Base-by-base conservation (phyloP, 768 basidiomycete species). In the Goffeauzyma gilvescens region DNA sequence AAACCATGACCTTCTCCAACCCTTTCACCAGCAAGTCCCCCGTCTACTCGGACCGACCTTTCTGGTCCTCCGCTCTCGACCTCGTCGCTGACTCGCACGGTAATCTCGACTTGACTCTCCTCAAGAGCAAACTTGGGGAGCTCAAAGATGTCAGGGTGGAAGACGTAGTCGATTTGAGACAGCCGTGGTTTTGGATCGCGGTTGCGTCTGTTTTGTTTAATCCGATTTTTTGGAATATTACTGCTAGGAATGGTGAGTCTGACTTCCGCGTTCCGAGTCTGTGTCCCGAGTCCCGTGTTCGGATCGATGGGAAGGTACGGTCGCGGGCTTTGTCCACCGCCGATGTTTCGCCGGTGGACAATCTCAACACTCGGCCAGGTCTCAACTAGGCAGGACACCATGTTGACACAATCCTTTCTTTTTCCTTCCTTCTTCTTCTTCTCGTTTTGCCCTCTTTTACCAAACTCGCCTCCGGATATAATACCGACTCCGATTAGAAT, bases 141-240 rank as follows among this genome's bases (percentile, higher is more conserved):
- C n/a, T n/a, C n/a, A n/a, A n/a, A n/a, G n/a, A n/a, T n/a, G n/a
- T n/a, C 20, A 27, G 22, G 14, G n/a, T 28, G 32, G 26, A 39
- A 18, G 43, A 56, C 6, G 28, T 65, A 22, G 48, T 90, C 2
- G 77, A 90, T 65, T 56, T 71, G 22, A 72, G 68, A 23, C 72
- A 83, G 53, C 57, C 65, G 5, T 81, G 81, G 17, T 60, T 95
- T 30, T 71, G 71, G 55, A 40, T 81, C 14, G 74, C 75, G 0
- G 48, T 86, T n/a, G 64, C 72, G 4, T 63, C 79, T 45, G 82
- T 90, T 37, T 57, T 75, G 2, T 95, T 95, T 69, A 95, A 95
- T 55, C 90, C 90, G 0, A 76, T 77, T 1, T 86, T 79, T 45
- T 98, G 90, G 90, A 98, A 98, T 64, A 75, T 86, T 49, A 75